Evolutionary conservation across 2,329 filamentous ascomycete species (phyloP).

Genomic region (Curvularia lunata): DNA sequence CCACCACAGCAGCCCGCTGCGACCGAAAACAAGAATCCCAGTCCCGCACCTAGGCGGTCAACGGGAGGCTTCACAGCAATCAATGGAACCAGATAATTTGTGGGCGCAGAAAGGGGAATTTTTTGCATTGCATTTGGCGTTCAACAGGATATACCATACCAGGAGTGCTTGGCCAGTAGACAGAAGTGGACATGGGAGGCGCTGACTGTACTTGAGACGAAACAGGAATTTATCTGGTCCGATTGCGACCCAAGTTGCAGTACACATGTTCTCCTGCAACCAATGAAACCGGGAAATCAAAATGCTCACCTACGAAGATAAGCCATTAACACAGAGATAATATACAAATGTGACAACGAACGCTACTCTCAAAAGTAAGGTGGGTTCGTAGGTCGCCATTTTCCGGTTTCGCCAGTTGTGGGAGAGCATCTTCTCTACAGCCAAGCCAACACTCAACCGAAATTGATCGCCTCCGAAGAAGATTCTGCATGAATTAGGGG

Average conservation of each 20-base stretch:
- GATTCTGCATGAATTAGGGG: background rate
- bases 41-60: conserved; percentile 22
- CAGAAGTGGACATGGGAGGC: background rate
- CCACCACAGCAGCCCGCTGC: conserved; percentile 19
- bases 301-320: too few species aligned
- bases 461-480: background rate
- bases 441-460: background rate
- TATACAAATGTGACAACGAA: too few species aligned
- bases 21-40: conserved; percentile 11
- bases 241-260: background rate
- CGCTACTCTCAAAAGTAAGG: too few species aligned
- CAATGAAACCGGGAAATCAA: too few species aligned
- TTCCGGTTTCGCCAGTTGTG: too few species aligned
- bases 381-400: too few species aligned
- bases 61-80: conserved; percentile 45
- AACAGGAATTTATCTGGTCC: too few species aligned
- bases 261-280: too few species aligned
- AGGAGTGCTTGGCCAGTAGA: background rate
- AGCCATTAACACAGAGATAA: too few species aligned
- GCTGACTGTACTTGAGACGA: background rate
- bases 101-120: background rate
- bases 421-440: background rate
- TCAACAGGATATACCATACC: conserved; percentile 6
- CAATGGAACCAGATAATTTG: conserved; percentile 32
- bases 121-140: conserved; percentile 20